Evolutionary conservation across 805 yeast species (phyloP).

Genomic region (Metschnikowia shivogae): DNA sequence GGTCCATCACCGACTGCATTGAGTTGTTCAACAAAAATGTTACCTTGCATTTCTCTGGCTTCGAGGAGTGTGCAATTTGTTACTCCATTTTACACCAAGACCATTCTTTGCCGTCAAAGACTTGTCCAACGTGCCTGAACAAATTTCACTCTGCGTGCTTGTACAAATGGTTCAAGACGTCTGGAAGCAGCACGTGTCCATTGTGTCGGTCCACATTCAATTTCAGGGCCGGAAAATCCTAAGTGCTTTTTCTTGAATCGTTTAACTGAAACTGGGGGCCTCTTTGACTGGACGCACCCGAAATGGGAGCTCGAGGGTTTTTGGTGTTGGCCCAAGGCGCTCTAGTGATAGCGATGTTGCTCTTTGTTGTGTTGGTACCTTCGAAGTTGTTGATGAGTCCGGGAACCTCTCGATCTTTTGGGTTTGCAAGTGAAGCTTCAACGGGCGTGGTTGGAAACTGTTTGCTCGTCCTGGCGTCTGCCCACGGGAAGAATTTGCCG

Average conservation of each 20-base stretch:
- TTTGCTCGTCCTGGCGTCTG: constrained; percentile 8
- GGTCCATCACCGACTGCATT: constrained; percentile 64
- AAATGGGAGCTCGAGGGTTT: neutral
- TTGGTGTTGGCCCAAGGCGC: constrained; percentile 37
- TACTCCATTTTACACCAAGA: constrained; percentile 89
- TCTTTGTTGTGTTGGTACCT: constrained; percentile 27
- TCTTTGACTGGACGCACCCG: neutral
- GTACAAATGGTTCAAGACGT: constrained; percentile 95
- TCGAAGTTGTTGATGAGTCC: constrained; percentile 21
- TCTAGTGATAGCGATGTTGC: constrained; percentile 32
- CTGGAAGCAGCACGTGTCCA: constrained; percentile 91
- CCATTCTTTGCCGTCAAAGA: constrained; percentile 83
- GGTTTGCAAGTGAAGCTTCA: neutral
- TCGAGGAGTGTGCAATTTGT: constrained; percentile 96
- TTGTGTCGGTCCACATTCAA: constrained; percentile 73
- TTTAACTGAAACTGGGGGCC: neutral
- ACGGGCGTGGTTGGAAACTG: constrained; percentile 7
- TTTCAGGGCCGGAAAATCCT: constrained; percentile 28
- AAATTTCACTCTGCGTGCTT: constrained; percentile 94
- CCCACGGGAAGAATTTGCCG: constrained; percentile 18
- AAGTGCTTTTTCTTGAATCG: neutral
- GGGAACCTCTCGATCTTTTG: constrained; percentile 8
- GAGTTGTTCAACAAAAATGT: constrained; percentile 71
- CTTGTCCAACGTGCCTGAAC: constrained; percentile 86
- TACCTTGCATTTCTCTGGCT: constrained; percentile 82